These are phyloP conservation scores for Leccinum olivaceopallidum DNA, from an alignment of 768 basidiomycete species.

Conservation along the genomic window DNA sequence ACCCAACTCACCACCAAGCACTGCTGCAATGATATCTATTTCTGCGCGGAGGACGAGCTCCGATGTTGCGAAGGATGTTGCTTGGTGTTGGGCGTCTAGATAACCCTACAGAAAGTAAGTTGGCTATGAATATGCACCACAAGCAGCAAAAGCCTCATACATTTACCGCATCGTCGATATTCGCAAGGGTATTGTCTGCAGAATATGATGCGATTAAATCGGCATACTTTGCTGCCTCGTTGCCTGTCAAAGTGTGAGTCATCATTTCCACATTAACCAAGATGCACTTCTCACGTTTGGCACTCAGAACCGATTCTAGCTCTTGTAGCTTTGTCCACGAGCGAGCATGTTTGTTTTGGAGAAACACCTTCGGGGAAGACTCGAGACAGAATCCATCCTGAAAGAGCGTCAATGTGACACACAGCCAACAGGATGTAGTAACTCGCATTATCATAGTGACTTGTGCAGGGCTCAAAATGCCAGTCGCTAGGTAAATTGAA, in stretches of 20 bases:
- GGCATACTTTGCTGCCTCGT: conserved; percentile 53
- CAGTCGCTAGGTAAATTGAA: conserved; percentile 68
- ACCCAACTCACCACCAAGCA: conserved; percentile 58
- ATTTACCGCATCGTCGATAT: conserved; percentile 42
- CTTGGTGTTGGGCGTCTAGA: conserved; percentile 63
- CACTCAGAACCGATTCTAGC: conserved; percentile 51
- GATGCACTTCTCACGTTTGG: conserved; percentile 53
- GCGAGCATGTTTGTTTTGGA: conserved; percentile 75
- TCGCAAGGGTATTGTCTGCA: conserved; percentile 50
- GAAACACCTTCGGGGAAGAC: conserved; percentile 67
- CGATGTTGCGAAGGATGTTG: conserved; percentile 52
- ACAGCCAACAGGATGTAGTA: neutral
- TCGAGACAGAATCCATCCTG: conserved; percentile 59
- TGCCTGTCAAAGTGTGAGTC: conserved; percentile 38
- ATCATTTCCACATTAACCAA: neutral
- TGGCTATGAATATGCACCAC: conserved; percentile 2
- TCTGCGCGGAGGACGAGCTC: conserved; percentile 63
- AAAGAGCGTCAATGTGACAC: conserved; percentile 4
- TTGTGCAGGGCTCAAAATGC: conserved; percentile 72
- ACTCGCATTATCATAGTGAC: conserved; percentile 75
- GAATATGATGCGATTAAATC: conserved; percentile 48
- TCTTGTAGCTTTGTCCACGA: conserved; percentile 65
- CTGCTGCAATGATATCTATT: conserved; percentile 55
- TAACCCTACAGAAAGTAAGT: conserved; percentile 46
- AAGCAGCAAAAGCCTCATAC: conserved; percentile 10